Evolutionary conservation across 2,329 filamentous ascomycete genomes (phyloP).

Genomic region (Fusarium sp.): DNA sequence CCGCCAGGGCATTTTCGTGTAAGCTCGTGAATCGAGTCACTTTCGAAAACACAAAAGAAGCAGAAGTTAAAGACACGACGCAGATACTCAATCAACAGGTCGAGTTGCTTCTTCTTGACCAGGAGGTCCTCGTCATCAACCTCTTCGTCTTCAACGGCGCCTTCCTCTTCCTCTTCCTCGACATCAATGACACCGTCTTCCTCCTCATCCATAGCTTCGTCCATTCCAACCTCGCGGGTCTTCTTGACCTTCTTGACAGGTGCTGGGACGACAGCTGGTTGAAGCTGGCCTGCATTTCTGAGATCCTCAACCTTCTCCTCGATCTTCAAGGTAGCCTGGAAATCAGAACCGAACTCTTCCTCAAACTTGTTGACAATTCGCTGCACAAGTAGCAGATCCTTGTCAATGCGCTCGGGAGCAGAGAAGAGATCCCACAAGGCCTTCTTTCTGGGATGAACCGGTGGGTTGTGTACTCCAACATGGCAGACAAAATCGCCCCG

Average conservation of each 20-base stretch:
- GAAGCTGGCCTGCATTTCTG: conserved; percentile 79
- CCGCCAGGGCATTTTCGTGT: conserved; percentile 96
- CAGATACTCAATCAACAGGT: conserved; percentile 95
- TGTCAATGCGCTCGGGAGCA: conserved; percentile 90
- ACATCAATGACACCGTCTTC: conserved; percentile 76
- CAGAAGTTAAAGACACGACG: conserved; percentile 98
- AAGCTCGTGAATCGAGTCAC: conserved; percentile 95
- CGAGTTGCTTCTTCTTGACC: conserved; percentile 95
- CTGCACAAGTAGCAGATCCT: conserved; percentile 85
- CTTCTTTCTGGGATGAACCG: conserved; percentile 88
- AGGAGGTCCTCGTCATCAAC: conserved; percentile 90
- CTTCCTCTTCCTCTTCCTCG: conserved; percentile 81
- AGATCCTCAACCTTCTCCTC: conserved; percentile 89
- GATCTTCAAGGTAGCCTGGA: conserved; percentile 82
- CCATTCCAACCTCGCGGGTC: conserved; percentile 69
- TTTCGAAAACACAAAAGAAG: conserved; percentile 99
- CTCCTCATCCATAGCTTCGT: conserved; percentile 73
- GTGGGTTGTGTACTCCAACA: conserved; percentile 94
- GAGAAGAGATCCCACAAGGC: conserved; percentile 97
- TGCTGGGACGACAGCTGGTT: conserved; percentile 69
- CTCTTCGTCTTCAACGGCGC: conserved; percentile 84
- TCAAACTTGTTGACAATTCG: conserved; percentile 88
- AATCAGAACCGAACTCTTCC: conserved; percentile 80
- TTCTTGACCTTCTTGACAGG: conserved; percentile 71
- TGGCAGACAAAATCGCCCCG: conserved; percentile 98